Conservation (phyloP, 2,329 filamentous ascomycete species). For the Reticulascus tulasneorum region DNA sequence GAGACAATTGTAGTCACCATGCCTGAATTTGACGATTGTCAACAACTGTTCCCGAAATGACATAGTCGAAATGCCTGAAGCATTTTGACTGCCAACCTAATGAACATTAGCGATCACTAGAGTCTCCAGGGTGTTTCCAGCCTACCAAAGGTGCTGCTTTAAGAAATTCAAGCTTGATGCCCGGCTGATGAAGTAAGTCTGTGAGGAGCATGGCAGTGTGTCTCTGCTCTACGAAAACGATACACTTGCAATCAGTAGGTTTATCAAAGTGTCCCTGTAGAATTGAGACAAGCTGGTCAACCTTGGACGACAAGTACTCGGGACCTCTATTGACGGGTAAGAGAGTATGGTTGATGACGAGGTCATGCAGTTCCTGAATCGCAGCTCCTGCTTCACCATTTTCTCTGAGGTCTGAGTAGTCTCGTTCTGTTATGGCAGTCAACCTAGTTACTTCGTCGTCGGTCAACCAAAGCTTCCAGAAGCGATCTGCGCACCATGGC, state of each 20-base stretch:
- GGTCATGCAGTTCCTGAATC: slow-evolving; percentile 53
- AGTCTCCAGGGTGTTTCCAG: not conserved
- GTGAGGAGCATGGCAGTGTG: slow-evolving; percentile 72
- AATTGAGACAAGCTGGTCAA: slow-evolving; percentile 56
- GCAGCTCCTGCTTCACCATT: slow-evolving; percentile 50
- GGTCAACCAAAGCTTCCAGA: slow-evolving; percentile 69
- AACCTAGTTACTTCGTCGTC: slow-evolving; percentile 60
- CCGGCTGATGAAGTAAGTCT: slow-evolving; percentile 57
- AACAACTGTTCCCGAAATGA: slow-evolving; percentile 72
- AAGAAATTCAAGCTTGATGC: slow-evolving; percentile 55
- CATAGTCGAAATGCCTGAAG: slow-evolving; percentile 27
- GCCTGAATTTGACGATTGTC: slow-evolving; percentile 62
- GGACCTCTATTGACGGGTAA: slow-evolving; percentile 22
- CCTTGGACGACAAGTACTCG: slow-evolving; percentile 66
- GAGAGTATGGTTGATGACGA: slow-evolving; percentile 52
- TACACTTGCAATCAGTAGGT: slow-evolving; percentile 62
- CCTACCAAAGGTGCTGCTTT: slow-evolving; percentile 59
- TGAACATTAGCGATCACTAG: not conserved
- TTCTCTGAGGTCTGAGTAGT: slow-evolving; percentile 19
- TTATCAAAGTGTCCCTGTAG: slow-evolving; percentile 60
- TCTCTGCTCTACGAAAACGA: slow-evolving; percentile 80
- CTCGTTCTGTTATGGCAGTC: slow-evolving; percentile 45
- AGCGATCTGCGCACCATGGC: slow-evolving; percentile 77
- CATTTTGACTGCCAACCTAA: slow-evolving; percentile 8
- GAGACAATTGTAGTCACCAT: slow-evolving; percentile 57